Conservation (phyloP, 2,329 filamentous ascomycete genomes). For the Curvularia sp. region DNA sequence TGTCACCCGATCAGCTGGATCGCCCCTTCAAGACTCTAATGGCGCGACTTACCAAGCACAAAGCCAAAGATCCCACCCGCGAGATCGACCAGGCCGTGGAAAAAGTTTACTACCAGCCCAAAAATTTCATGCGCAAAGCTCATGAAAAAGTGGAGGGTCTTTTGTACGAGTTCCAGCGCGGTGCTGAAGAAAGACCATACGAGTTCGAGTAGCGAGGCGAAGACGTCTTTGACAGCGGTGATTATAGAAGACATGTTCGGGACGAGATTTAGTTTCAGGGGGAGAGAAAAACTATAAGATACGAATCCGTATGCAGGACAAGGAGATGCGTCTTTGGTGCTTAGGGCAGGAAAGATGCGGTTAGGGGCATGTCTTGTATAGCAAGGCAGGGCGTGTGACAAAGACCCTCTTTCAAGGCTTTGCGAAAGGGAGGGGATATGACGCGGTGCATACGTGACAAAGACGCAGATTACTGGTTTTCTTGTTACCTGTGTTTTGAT, state of each 20-base stretch:
- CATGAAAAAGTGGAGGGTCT: constrained; percentile 38
- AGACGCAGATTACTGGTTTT: constrained; percentile 6
- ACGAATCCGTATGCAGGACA: not conserved
- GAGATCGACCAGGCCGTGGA: constrained; percentile 43
- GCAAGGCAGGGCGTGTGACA: not conserved
- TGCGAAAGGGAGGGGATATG: constrained; percentile 17
- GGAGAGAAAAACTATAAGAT: no score
- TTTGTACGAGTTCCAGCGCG: constrained; percentile 40
- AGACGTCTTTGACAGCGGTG: constrained; percentile 41
- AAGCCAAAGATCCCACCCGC: constrained; percentile 46
- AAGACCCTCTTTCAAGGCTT: not conserved
- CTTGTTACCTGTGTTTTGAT: constrained; percentile 17
- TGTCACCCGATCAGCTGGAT: not conserved
- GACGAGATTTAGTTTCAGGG: not conserved
- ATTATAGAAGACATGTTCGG: constrained; percentile 46
- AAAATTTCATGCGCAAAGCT: constrained; percentile 37
- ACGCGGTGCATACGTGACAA: constrained; percentile 31
- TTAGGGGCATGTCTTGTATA: not conserved
- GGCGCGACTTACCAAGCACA: constrained; percentile 36
- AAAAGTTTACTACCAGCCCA: constrained; percentile 43
- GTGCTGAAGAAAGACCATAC: constrained; percentile 48
- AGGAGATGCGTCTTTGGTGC: not conserved
- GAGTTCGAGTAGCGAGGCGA: constrained; percentile 43
- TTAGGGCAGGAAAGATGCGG: not conserved
- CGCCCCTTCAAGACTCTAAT: no score